Base-by-base conservation (phyloP, 1,284 basidiomycete species). In the Ceratobasidium sp. region DNA sequence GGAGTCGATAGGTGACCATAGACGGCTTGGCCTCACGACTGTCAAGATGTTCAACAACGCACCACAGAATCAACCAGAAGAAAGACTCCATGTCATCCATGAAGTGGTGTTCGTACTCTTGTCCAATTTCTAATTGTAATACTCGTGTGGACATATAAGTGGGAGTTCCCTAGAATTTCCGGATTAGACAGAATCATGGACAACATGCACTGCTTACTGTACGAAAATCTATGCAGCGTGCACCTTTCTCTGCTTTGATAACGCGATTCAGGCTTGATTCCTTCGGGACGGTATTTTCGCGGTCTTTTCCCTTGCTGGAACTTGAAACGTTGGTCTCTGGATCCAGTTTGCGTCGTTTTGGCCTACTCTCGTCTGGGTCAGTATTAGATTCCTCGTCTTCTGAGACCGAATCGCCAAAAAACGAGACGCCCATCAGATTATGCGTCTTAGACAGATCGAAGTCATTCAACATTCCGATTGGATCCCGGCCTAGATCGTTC, bases 361-460 rank as follows among this genome's bases (percentile, higher is more conserved):
- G n/a, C n/a, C n/a, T n/a, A n/a, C 52, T 10, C 52, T 54, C 10
- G 52, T 20, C 20, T 23, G 9, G n/a, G 33, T 56, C 54, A 56
- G 6, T 56, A n/a, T 26, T 23, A 26, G 48, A 13, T 50, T 50
- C 48, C 17, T 56, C 54, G 23, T 56, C 54, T 6, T 26, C 54
- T 7, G 54, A 7, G n/a, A 9, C 33, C 9, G 15, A 12, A 28
- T 59, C 23, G 57, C 12, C 57, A 59, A 59, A 33, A 17, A 33
- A 26, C 28, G 33, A 33, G 33, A 33, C 33, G 33, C 33, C 28
- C 26, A 23, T 28, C 28, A 59, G 23, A 9, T 28, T 6, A 28
- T 61, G 56, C n/a, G n/a, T 59, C 15, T 48, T 40, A 38, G 52
- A 46, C 3, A 75, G 61, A 48, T 75, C 71, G 38, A 75, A 75